Evolutionary conservation across 2,329 filamentous ascomycete species (phyloP).

Genomic region (Escovopsis sp.): DNA sequence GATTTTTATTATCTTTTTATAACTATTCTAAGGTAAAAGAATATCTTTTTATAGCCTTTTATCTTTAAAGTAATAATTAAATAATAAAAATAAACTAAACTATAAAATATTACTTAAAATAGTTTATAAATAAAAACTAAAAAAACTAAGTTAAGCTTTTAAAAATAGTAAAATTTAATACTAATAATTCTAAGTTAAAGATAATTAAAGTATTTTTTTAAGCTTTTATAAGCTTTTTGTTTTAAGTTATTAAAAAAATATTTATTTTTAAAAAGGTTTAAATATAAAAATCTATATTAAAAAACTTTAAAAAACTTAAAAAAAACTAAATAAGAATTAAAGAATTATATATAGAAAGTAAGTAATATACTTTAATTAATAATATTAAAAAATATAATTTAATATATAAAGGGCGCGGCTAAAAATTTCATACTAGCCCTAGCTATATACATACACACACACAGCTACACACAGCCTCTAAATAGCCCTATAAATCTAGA

Average conservation of each 20-base stretch:
- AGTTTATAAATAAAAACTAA: neutral
- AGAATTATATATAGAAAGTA: too few relatives aligned
- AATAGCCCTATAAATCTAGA: too few relatives aligned
- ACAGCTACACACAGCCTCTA: too few relatives aligned
- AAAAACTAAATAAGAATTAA: too few relatives aligned
- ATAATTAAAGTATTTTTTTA: neutral
- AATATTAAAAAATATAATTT: slow-evolving; percentile 1
- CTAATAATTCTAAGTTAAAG: neutral
- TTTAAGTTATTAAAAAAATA: neutral
- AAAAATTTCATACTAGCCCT: neutral
- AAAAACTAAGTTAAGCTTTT: too few relatives aligned
- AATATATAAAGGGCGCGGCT: neutral
- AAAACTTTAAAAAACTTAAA: too few relatives aligned
- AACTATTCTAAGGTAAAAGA: neutral
- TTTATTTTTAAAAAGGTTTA: neutral
- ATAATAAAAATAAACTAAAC: too few relatives aligned
- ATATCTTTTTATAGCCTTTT: neutral
- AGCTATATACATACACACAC: neutral
- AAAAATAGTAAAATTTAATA: neutral
- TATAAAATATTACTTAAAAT: slow-evolving; percentile 1
- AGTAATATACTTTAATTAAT: too few relatives aligned
- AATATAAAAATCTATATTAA: neutral
- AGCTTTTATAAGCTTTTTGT: neutral
- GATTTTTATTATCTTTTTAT: neutral
- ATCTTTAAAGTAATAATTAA: too few relatives aligned